A percentile compares a stretch with the other conserved stretches of the same genome.
Conservation (phyloP, 2,329 filamentous ascomycete species). For the Fusarium sarcochroum region DNA sequence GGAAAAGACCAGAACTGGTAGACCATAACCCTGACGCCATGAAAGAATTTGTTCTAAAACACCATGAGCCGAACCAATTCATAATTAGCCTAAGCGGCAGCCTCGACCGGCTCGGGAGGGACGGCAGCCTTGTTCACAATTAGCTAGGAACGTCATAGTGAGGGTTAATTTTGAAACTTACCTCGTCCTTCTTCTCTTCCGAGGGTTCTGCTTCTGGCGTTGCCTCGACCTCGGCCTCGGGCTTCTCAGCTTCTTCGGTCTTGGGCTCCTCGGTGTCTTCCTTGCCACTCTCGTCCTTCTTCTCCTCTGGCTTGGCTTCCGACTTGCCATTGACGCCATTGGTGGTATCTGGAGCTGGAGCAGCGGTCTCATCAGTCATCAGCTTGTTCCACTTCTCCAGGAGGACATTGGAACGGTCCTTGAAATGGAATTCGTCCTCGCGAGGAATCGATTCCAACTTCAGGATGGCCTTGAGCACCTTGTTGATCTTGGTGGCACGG, state of each 20-base stretch:
- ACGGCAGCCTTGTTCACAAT: constrained; percentile 41
- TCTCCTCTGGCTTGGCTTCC: constrained; percentile 57
- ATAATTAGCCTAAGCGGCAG: constrained; percentile 52
- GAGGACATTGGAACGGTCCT: constrained; percentile 82
- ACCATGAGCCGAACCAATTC: constrained; percentile 26
- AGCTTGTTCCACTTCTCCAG: constrained; percentile 92
- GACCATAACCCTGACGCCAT: constrained; percentile 49
- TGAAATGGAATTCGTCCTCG: constrained; percentile 92
- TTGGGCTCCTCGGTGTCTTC: constrained; percentile 57
- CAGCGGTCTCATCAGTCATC: constrained; percentile 72
- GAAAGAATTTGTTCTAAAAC: constrained; percentile 47
- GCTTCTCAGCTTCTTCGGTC: constrained; percentile 51
- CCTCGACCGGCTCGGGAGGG: constrained; percentile 54
- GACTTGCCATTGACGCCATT: constrained; percentile 66
- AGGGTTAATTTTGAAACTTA: constrained; percentile 36
- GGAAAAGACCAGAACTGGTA: constrained; percentile 44
- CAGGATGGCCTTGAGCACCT: constrained; percentile 94
- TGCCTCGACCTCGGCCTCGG: constrained; percentile 43
- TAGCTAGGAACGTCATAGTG: constrained; percentile 15
- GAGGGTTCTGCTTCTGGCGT: not conserved
- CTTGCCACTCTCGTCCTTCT: constrained; percentile 58
- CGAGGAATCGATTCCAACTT: constrained; percentile 88
- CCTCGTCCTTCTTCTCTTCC: constrained; percentile 53
- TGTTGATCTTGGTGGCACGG: constrained; percentile 95
- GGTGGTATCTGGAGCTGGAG: constrained; percentile 55